Evolutionary conservation across 2,329 filamentous ascomycete species (phyloP), one percentile per base, ranked within the genome.

Genomic region (Hymenoscyphus occultus): DNA sequence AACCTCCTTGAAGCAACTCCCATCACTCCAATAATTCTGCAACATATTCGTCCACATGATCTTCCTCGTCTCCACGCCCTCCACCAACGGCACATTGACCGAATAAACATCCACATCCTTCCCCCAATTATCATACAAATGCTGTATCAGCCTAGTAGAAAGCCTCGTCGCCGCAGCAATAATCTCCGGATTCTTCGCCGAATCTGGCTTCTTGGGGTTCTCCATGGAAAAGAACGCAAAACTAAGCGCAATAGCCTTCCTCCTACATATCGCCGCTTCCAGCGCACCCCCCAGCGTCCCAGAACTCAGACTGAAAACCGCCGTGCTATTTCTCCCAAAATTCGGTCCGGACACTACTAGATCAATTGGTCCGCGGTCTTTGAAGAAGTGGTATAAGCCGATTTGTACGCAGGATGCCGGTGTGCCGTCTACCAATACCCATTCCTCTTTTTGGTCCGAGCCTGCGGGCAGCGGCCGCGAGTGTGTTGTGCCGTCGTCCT

Each of bases 11-110:
- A 97, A 98, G 74, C 92, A 97, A 64, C 90, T 91, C 3, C 90
- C 91, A n/a, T 84, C 83, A 22, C 81, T 82, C 95, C 95, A 99
- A 74, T 90, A 88, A 77, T 98, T 99, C 78, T 97, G 92, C 73
- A 98, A 79, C 84, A 97, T 90, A 67, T 86, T 81, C 2, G 95
- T 94, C 80, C 88, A 97, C n/a, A 95, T 73, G 3, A 93, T 87
- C 78, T 91, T 92, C 62, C 84, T 83, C 19, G 80, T 76, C 70
- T 89, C 89, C 0, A 97, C 86, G 6, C 87, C 89, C 66, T 91
- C 88, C 14, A 95, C 83, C 12, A 98, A 81, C 22, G 95, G 94
- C 9, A 98, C 90, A 74, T 98, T 98, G 71, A 98, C 88, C 59
- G 85, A 90, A 77, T 97, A 98, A n/a, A 98, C 79, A 74, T 96